Percentiles rank a stretch among this genome's conserved stretches.
phyloP scores from a whole-genome alignment of 2,329 filamentous ascomycete genomes.

The Ophiosphaerella korrae region DNA sequence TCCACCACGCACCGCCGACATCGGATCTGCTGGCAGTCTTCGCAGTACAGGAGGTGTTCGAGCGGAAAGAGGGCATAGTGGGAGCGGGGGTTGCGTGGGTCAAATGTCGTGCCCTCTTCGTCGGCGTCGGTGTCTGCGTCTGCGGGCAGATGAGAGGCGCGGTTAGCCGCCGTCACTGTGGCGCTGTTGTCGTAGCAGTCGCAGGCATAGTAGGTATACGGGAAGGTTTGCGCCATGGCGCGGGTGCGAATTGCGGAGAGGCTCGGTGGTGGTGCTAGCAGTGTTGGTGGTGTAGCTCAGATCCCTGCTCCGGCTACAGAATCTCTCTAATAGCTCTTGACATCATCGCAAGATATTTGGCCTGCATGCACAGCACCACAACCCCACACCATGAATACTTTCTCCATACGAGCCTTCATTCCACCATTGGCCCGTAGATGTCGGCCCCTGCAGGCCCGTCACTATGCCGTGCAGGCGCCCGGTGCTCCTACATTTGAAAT shows the following conservation, averaged over 20 bases:
- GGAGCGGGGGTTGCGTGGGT: slow-evolving; percentile 81
- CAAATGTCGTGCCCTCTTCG: slow-evolving; percentile 79
- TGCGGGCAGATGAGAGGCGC: slow-evolving; percentile 41
- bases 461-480: slow-evolving; percentile 78
- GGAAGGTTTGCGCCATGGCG: slow-evolving; percentile 61
- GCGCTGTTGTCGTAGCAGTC: slow-evolving; percentile 62
- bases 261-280: slow-evolving; percentile 3
- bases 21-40: slow-evolving; percentile 95
- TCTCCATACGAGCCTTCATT: slow-evolving; percentile 44
- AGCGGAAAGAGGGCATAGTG: slow-evolving; percentile 93
- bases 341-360: background rate
- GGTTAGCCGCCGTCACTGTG: slow-evolving; percentile 34
- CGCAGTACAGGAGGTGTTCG: slow-evolving; percentile 93
- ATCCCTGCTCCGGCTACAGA: background rate
- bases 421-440: slow-evolving; percentile 37
- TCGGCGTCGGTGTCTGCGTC: slow-evolving; percentile 61
- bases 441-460: slow-evolving; percentile 45
- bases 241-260: background rate
- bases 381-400: slow-evolving; percentile 31
- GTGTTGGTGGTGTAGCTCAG: background rate
- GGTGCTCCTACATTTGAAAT: slow-evolving; percentile 82
- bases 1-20: slow-evolving; percentile 91
- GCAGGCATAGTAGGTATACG: slow-evolving; percentile 69
- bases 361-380: background rate
- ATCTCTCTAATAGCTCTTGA: background rate